Evolutionary conservation across 805 yeast genomes (phyloP).

Genomic region (Saturnispora diversa): DNA sequence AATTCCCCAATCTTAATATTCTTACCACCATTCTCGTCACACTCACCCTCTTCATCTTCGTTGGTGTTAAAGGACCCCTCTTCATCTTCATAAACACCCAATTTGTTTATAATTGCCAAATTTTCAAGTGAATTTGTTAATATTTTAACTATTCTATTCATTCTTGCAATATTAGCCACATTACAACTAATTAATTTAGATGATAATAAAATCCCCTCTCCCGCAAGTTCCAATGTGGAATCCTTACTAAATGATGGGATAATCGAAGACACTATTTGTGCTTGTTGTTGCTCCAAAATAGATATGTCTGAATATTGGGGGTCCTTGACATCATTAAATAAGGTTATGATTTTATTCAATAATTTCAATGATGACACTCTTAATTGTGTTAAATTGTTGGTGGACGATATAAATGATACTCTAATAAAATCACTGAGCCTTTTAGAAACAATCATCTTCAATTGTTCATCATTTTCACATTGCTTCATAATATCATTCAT

Average conservation of each 20-base stretch:
- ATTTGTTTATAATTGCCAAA: constrained; percentile 27
- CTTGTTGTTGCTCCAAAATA: constrained; percentile 84
- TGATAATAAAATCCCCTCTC: constrained; percentile 68
- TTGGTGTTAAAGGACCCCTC: neutral
- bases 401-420: constrained; percentile 72
- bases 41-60: constrained; percentile 15
- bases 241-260: constrained; percentile 76
- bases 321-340: constrained; percentile 56
- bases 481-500: constrained; percentile 36
- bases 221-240: constrained; percentile 64
- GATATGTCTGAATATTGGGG: constrained; percentile 66
- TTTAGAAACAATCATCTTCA: constrained; percentile 36
- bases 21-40: constrained; percentile 27
- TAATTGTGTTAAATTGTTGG: constrained; percentile 54
- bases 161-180: constrained; percentile 40
- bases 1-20: constrained; percentile 50
- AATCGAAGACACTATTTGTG: constrained; percentile 84
- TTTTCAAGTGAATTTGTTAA: constrained; percentile 62
- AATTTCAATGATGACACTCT: constrained; percentile 60
- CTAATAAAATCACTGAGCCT: constrained; percentile 61
- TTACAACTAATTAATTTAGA: constrained; percentile 67
- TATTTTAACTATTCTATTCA: constrained; percentile 53
- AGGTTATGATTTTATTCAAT: constrained; percentile 52
- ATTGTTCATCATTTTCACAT: constrained; percentile 31
- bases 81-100: constrained; percentile 18